Percentiles rank a stretch among this genome's conserved stretches.
Evolutionary conservation across 2,329 filamentous ascomycete genomes (phyloP).

Genomic region (Sodiomyces alkalinus): DNA sequence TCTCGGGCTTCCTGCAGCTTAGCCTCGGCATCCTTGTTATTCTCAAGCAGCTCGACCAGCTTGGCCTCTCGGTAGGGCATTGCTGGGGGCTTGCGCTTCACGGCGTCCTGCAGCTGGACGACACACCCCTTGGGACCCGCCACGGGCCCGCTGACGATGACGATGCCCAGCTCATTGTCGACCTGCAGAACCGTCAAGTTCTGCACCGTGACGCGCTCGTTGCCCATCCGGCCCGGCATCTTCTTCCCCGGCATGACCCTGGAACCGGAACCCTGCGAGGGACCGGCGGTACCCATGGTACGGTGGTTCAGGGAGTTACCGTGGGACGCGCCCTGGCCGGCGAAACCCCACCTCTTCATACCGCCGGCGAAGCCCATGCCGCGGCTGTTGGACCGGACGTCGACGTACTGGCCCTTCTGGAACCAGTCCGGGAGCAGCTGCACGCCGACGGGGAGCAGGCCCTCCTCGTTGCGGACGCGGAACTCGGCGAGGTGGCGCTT

Average conservation of each 20-base stretch:
- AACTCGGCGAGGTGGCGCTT: conserved; percentile 82
- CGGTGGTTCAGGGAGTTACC: conserved; percentile 92
- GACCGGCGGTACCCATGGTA: conserved; percentile 78
- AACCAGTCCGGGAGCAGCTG: conserved; percentile 82
- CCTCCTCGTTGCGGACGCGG: conserved; percentile 57
- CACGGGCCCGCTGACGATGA: conserved; percentile 76
- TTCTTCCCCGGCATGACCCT: conserved; percentile 91
- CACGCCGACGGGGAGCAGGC: conserved; percentile 61
- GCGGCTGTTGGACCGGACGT: conserved; percentile 62
- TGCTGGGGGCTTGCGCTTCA: conserved; percentile 59
- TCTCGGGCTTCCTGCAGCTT: conserved; percentile 32
- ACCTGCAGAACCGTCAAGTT: conserved; percentile 82
- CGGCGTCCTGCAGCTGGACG: conserved; percentile 76
- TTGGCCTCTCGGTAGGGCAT: conserved; percentile 32
- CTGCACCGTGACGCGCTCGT: conserved; percentile 74
- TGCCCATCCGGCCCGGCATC: conserved; percentile 95
- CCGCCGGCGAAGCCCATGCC: conserved; percentile 93
- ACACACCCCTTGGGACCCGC: conserved; percentile 77
- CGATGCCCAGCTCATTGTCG: conserved; percentile 71
- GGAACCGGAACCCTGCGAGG: conserved; percentile 81
- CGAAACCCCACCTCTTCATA: conserved; percentile 92
- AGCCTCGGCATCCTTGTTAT: conserved; percentile 29
- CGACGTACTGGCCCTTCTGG: conserved; percentile 75
- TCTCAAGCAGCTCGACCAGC: conserved; percentile 25
- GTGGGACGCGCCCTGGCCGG: conserved; percentile 80